Conservation (phyloP, 2,329 filamentous ascomycete species). For the Cladosporium sp. region DNA sequence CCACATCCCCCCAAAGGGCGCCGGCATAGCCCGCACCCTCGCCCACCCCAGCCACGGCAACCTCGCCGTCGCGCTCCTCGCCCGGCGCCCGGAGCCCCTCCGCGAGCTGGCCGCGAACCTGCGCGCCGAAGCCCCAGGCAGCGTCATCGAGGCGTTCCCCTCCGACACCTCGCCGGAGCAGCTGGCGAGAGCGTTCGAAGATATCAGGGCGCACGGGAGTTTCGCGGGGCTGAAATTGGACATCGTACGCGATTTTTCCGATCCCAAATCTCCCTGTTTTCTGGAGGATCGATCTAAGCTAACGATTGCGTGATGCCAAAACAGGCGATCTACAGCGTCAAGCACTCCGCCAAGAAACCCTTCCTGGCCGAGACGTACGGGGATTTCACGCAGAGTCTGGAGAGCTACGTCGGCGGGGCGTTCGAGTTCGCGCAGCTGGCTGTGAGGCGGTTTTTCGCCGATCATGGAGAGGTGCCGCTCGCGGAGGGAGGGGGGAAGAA, state of each 20-base stretch:
- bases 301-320: no score
- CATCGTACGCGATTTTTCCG: not conserved
- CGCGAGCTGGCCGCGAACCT: slow-evolving; percentile 38
- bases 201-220: slow-evolving; percentile 43
- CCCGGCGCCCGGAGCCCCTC: slow-evolving; percentile 43
- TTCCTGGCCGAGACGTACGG: slow-evolving; percentile 51
- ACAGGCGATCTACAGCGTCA: slow-evolving; percentile 46
- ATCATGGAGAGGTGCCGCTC: slow-evolving; percentile 45
- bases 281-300: no score
- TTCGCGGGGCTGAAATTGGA: slow-evolving; percentile 42
- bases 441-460: slow-evolving; percentile 45
- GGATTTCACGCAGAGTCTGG: slow-evolving; percentile 42
- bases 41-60: slow-evolving; percentile 47
- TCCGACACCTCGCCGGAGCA: slow-evolving; percentile 45
- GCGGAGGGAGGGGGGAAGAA: slow-evolving; percentile 40
- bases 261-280: no score
- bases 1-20: slow-evolving; percentile 33
- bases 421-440: slow-evolving; percentile 51
- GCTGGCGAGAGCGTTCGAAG: slow-evolving; percentile 43
- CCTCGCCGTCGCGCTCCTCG: slow-evolving; percentile 50
- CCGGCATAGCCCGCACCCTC: slow-evolving; percentile 52
- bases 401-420: slow-evolving; percentile 50
- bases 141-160: slow-evolving; percentile 47
- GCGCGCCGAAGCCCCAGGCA: slow-evolving; percentile 35
- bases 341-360: slow-evolving; percentile 49